A percentile compares a stretch with the other conserved stretches of the same genome.
These are phyloP conservation scores for Melanogaster broomeanus DNA, from an alignment of 768 basidiomycete species.

Conservation along the genomic window DNA sequence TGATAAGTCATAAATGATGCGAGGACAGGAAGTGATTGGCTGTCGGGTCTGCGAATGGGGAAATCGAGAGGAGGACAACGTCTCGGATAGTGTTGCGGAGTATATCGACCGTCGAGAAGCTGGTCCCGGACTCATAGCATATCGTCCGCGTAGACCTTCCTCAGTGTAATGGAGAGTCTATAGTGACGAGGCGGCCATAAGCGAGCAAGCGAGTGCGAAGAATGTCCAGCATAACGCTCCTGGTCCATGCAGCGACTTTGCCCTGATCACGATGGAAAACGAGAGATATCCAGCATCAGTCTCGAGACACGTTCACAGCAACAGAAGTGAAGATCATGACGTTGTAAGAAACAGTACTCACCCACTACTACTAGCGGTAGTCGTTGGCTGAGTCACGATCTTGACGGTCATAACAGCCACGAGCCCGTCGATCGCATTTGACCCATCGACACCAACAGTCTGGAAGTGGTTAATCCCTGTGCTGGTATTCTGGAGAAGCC, in stretches of 20 bases:
- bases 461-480: slow-evolving; percentile 67
- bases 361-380: slow-evolving; percentile 14
- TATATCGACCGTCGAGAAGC: no score
- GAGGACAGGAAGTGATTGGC: no score
- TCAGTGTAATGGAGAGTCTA: slow-evolving; percentile 2
- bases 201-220: slow-evolving; percentile 13
- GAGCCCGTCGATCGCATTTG: slow-evolving; percentile 77
- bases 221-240: slow-evolving; percentile 9
- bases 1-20: no score
- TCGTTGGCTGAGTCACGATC: slow-evolving; percentile 46
- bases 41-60: no score
- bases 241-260: slow-evolving; percentile 11
- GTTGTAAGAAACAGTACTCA: slow-evolving; percentile 8
- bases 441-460: slow-evolving; percentile 50
- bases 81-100: no score
- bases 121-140: neutral
- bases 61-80: no score
- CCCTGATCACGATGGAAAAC: slow-evolving; percentile 10
- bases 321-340: neutral
- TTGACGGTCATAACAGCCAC: slow-evolving; percentile 78
- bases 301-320: neutral
- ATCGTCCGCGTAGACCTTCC: neutral
- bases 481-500: slow-evolving; percentile 70
- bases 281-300: neutral
- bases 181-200: slow-evolving; percentile 8